Evolutionary conservation across 805 yeast species (phyloP), one percentile per base, ranked within the genome.

Genomic region (Saccharomycopsis fibuligera): DNA sequence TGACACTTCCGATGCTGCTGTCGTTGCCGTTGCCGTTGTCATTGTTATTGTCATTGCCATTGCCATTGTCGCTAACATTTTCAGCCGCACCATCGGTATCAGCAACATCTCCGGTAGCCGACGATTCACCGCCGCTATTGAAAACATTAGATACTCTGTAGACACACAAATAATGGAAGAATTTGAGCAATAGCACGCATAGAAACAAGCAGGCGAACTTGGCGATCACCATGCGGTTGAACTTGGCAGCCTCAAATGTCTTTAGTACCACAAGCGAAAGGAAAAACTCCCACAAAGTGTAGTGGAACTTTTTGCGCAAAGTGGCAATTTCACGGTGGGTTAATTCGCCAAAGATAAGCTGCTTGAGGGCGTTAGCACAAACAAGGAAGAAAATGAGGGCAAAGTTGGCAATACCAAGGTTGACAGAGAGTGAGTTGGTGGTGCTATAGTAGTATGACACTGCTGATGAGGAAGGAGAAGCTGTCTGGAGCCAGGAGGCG

Each of bases 131-230:
- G 22, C 25, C 23, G 24, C 5, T 27, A 10, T 22, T 19, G 35
- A 51, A 51, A n/a, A 51, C 49, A 31, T 45, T 44, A n/a, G 49
- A 45, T 10, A 48, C 54, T 14, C 54, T 33, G 35, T 51, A 51
- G 8, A 51, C 51, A 36, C 54, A 51, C 16, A 51, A 33, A 21
- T 48, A 51, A 35, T 51, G 54, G 41, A 51, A 51, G 42, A 44
- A 44, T 29, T 51, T 51, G 19, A 51, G 42, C 35, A 51, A 44
- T 19, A 44, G 39, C 23, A 51, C 54, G 24, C 54, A 48, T 27
- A 29, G 6, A 30, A 51, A 51, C 6, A 51, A 35, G 21, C n/a
- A 41, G 12, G 45, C 52, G 23, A 48, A 51, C 24, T 44, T 48
- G 2, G 25, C 14, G 37, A 48, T 37, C 1, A 42, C 29, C 19